Base-by-base conservation (phyloP, 2,329 filamentous ascomycete species). In the Calycina herbarum region DNA sequence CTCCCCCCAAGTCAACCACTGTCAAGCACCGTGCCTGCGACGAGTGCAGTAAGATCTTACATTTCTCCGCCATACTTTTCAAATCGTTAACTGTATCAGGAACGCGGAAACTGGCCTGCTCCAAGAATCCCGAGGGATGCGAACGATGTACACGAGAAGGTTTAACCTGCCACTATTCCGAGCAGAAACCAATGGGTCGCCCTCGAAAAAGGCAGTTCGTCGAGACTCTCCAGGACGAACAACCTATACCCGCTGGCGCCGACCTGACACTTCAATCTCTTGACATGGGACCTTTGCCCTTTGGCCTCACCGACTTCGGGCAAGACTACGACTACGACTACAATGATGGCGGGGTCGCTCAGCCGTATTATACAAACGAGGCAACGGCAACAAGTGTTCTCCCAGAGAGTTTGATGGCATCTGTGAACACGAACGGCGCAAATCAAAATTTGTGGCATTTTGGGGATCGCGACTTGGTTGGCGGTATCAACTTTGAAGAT, bases 101-200 rank as follows among this genome's bases (percentile, higher is more conserved):
- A 71, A 79, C 80, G 29, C 82, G 87, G 62, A 90, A 90, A 73
- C 82, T 89, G 58, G 86, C 86, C 57, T 90, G 87, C 75, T 83
- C 85, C 51, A 89, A 89, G 72, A 85, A 89, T 70, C 74, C 79
- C 1, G 81, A 83, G 62, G 86, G 86, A 64, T 90, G 87, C 74
- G 77, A 80, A 7, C 82, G 87, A 64, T 90, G 87, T 73, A 80
- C 77, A 63, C 81, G 80, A 64, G 87, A 89, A 70, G 81, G 80
- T 65, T 82, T 88, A 54, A 64, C 67, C 54, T 90, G 87, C 72
- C 79, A 85, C 69, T 90, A 89, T 76, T 89, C 86, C 7, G 79
- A 82, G 13, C 87, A 89, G 74, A 89, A 89, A 76, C 85, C 79
- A 51, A 89, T 89, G 87, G 87, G 87, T 3, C 80, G 87, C 54